Evolutionary conservation across 2,329 filamentous ascomycete genomes (phyloP), one percentile per base, ranked within the genome.

Genomic region (Penicillium sp.): DNA sequence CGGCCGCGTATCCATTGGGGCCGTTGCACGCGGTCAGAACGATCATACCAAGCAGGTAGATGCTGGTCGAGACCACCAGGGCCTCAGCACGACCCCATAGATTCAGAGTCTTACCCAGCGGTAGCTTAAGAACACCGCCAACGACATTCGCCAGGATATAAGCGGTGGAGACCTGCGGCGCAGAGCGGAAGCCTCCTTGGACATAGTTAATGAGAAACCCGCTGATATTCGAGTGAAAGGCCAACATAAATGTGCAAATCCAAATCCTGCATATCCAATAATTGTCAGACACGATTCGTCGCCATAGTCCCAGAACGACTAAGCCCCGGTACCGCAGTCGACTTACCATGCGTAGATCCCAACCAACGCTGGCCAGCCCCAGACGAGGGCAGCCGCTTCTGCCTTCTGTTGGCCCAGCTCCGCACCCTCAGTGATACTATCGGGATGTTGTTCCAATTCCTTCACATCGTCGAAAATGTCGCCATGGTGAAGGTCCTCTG

Each of bases 11-110:
- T 1, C 77, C 80, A 59, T 80, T 70, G 9, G 86, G 77, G 45
- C 80, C 80, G 4, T 75, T 73, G 64, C 81, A 85, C 1, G 74
- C 72, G 1, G 85, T 83, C 62, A 85, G 81, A 66, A 88, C 75
- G 52, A 83, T 72, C 43, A 85, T 71, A 11, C 77, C 76, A 0
- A 77, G 41, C 0, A 76, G 69, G 61, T 75, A 75, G 46, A 78
- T 59, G 1, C 67, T 52, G 0, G 79, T 63, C 54, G 78, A 79
- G 35, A 81, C 45, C 2, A 75, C 53, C 49, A 82, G 75, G n/a
- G 79, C 82, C 60, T 83, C 76, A 0, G 80, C 74, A 37, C 83
- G 80, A 30, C 82, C 83, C 76, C 79, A 86, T 18, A 83, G 68
- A 64, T 86, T 80, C 42, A 86, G 70, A 3, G 82, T 72, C 62